Evolutionary conservation across 345 rosid genomes (phyloP).

Genomic region (Adansonia digitata): DNA sequence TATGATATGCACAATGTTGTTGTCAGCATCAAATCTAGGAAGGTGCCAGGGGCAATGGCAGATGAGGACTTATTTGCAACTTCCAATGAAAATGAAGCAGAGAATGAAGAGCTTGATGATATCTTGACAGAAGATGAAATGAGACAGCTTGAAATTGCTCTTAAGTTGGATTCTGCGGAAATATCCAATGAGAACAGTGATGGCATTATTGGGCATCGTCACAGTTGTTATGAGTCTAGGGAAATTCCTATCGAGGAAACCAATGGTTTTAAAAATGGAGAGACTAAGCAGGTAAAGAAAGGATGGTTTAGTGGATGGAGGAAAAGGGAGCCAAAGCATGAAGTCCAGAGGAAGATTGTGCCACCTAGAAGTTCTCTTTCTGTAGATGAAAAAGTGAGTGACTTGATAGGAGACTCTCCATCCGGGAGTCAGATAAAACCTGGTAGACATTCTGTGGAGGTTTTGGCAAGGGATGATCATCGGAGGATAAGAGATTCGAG

Average conservation of each 20-base stretch:
- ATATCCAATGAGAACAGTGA: constrained; percentile 44
- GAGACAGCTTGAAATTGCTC: constrained; percentile 84
- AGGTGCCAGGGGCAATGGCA: constrained; percentile 91
- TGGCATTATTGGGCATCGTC: constrained; percentile 53
- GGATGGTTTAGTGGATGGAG: constrained; percentile 99
- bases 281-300: constrained; percentile 69
- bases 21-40: constrained; percentile 90
- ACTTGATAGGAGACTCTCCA: constrained; percentile 70
- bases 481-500: constrained; percentile 57
- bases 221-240: constrained; percentile 71
- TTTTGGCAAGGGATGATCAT: constrained; percentile 52
- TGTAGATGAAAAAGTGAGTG: constrained; percentile 82
- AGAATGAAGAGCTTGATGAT: constrained; percentile 72
- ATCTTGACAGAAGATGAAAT: constrained; percentile 84
- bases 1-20: constrained; percentile 98
- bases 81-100: constrained; percentile 68
- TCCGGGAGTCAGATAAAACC: constrained; percentile 57
- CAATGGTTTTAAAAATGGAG: constrained; percentile 44
- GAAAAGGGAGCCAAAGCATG: constrained; percentile 60
- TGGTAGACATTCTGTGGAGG: constrained; percentile 85
- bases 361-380: constrained; percentile 82
- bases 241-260: constrained; percentile 67
- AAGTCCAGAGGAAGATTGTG: constrained; percentile 50
- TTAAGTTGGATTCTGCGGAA: constrained; percentile 71
- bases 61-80: constrained; percentile 84